Evolutionary conservation across 192 early-diverging fungal species (phyloP), one percentile per base, ranked within the genome.

Genomic region (Coemansia sp.): DNA sequence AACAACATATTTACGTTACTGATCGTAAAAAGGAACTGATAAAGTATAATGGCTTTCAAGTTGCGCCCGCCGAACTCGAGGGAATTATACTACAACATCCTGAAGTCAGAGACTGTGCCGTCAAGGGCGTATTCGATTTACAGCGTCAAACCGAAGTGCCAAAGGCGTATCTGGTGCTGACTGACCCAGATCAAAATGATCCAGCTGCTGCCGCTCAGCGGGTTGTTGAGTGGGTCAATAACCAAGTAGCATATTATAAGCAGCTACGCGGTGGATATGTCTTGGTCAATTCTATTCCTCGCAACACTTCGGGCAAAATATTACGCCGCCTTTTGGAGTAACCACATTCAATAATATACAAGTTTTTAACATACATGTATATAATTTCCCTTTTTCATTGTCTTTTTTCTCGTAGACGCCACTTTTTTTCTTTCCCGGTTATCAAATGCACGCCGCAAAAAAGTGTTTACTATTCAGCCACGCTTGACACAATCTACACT

Each of bases 31-130:
- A 96, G 85, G 93, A 95, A 64, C 87, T 97, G 41, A 96, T 96
- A 82, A 98, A 98, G 76, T 96, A 93, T 88, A 96, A 97, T 71
- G 88, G 90, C 2, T 75, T 86, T 57, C 86, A 88, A 77, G 92
- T 98, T 5, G 86, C 94, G 0, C 94, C 95, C 1, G 94, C 95
- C 16, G 94, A 98, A 75, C 78, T 98, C 6, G 96, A 97, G 67
- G 88, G 87, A 12, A 40, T 91, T 43, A 66, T 96, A 63, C 54
- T 94, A 16, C 72, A 86, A 7, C 91, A 96, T 59, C 88, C 88
- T 0, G n/a, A 31, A 8, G 80, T 96, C 40, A 72, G 82, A 8
- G 92, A 93, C 66, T 86, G 85, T 6, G 89, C 89, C 1, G 90
- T 93, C 20, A 84, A 91, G 71, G 90, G 90, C 31, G 71, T 90